Base-by-base conservation (phyloP, 306 rosid genomes). In the Lathyrus sativus region DNA sequence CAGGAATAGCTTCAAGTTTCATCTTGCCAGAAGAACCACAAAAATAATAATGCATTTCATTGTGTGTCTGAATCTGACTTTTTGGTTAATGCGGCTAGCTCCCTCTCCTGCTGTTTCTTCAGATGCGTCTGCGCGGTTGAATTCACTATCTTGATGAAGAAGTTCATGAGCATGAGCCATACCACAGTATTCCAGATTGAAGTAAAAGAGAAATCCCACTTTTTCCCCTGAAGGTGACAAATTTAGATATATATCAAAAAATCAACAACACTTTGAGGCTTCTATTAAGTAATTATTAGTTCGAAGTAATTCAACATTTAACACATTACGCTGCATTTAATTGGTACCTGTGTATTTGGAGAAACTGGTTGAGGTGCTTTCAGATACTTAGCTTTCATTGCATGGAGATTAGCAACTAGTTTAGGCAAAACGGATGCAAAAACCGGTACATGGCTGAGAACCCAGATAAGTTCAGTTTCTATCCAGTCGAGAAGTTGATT, bases 91-190 rank as follows among this genome's bases (percentile, higher is more conserved):
- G 65, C 88, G 11, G 81, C 82, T 29, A 82, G 35, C 71, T 95
- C 91, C 42, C 22, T 15, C 6, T 87, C 96, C 55, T 87, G 96
- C 77, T 90, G 89, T 61, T 87, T 80, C 88, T 83, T 88, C 83
- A 86, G 84, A 83, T 84, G 74, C 41, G 82, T 80, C 81, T 90
- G 97, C 0, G 99, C 95, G 15, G 96, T 95, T 70, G 97, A 76
- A 77, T 79, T 88, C 78, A 90, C 91, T 80, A 95, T 88, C 96
- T 88, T 90, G 68, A 88, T 72, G 51, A 87, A 88, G 82, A 88
- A 95, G 84, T 95, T 90, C 83, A 88, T 49, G 42, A 95, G 95
- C 99, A 95, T 95, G 54, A 95, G 90, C 99, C 99, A 95, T 46
- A 95, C 99, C 38, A 95, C 22, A 1, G 95, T 81, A 82, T 83